phyloP scores from a whole-genome alignment of 352 stramenopile species.

The Phytophthora chlamydospora region DNA sequence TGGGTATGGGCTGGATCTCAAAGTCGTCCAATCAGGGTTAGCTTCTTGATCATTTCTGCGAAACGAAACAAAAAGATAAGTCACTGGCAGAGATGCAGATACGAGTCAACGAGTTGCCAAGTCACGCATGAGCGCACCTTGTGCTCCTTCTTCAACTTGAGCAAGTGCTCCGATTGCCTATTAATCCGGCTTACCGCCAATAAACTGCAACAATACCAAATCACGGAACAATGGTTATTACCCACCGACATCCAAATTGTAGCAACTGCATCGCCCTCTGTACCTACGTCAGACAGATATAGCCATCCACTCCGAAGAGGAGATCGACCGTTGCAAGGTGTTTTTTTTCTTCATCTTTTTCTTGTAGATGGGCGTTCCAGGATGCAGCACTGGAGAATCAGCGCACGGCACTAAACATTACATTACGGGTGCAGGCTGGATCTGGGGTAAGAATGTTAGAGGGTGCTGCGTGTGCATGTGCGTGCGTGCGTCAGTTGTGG shows the following conservation, averaged over 20 bases:
- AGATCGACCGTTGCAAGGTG: constrained; percentile 74
- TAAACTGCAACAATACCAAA: constrained; percentile 56
- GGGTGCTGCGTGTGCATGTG: too few relatives aligned
- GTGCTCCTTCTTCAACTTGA: constrained; percentile 88
- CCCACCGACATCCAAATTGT: neutral
- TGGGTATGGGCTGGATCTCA: constrained; percentile 84
- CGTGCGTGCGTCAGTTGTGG: too few relatives aligned
- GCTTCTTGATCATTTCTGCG: constrained; percentile 89
- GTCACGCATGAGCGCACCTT: constrained; percentile 52
- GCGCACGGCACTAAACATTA: constrained; percentile 39
- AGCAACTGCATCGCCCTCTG: neutral
- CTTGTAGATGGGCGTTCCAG: constrained; percentile 19
- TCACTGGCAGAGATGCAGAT: too few relatives aligned
- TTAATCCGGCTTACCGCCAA: constrained; percentile 82
- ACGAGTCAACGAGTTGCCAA: too few relatives aligned
- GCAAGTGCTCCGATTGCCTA: constrained; percentile 79
- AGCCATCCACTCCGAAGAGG: constrained; percentile 87
- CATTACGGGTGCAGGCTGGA: too few relatives aligned
- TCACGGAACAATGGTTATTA: constrained; percentile 11
- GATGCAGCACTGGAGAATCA: constrained; percentile 29
- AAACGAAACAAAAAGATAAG: constrained; percentile 3
- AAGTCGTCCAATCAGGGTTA: constrained; percentile 84
- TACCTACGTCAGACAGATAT: constrained; percentile 76
- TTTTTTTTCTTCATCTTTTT: constrained; percentile 62
- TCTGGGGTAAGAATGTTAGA: too few relatives aligned